Conservation (phyloP, 2,329 filamentous ascomycete genomes). For the Lachnum nothofagi region DNA sequence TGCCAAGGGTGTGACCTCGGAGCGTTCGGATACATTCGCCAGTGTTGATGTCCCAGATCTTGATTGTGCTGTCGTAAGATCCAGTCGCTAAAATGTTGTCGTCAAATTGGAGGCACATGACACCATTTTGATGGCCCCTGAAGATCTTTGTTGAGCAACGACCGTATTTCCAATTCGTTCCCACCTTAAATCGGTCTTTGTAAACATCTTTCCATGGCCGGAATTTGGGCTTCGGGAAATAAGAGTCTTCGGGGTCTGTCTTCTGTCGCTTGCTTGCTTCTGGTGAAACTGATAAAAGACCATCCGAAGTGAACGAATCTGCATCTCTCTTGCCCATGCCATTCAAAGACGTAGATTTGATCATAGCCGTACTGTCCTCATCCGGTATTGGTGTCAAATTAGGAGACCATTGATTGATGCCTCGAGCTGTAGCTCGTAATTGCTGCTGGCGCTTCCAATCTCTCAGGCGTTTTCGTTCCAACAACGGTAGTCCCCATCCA, state of each 20-base stretch:
- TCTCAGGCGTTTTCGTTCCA: slow-evolving; percentile 82
- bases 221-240: slow-evolving; percentile 42
- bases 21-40: slow-evolving; percentile 83
- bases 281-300: slow-evolving; percentile 4
- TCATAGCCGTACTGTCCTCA: slow-evolving; percentile 9
- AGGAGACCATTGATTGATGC: slow-evolving; percentile 49
- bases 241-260: slow-evolving; percentile 19
- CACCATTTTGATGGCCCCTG: slow-evolving; percentile 80
- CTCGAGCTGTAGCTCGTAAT: slow-evolving; percentile 57
- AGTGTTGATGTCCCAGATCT: slow-evolving; percentile 91
- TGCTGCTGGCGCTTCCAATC: slow-evolving; percentile 76
- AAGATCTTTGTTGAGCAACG: slow-evolving; percentile 80
- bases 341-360: slow-evolving; percentile 13
- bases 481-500: slow-evolving; percentile 84
- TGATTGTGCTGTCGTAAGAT: slow-evolving; percentile 90
- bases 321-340: slow-evolving; percentile 26
- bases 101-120: slow-evolving; percentile 65
- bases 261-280: slow-evolving; percentile 25
- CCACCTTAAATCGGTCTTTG: slow-evolving; percentile 89
- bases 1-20: slow-evolving; percentile 72
- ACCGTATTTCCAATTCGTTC: slow-evolving; percentile 95
- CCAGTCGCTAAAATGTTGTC: slow-evolving; percentile 89
- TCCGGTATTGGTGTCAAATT: slow-evolving; percentile 45
- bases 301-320: slow-evolving; percentile 15
- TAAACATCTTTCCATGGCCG: slow-evolving; percentile 97